A percentile compares a stretch with the other conserved stretches of the same genome.
phyloP scores from a whole-genome alignment of 495 filamentous ascomycete genomes.

The Parathielavia hyrcaniae region DNA sequence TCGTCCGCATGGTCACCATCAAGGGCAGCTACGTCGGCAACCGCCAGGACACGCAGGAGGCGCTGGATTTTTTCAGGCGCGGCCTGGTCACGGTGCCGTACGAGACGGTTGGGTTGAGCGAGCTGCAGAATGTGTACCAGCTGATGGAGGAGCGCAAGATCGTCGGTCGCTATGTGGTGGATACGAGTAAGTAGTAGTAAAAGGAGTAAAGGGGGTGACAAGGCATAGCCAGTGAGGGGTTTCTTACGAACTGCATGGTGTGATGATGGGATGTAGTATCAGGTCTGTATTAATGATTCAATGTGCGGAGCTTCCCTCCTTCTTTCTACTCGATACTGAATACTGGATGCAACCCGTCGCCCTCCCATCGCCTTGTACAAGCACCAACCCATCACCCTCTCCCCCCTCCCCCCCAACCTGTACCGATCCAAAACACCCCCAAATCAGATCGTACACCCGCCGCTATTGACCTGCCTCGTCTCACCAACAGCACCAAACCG shows the following conservation, averaged over 20 bases:
- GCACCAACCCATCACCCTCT: background rate
- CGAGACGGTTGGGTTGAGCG: constrained; percentile 71
- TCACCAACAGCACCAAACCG: constrained; percentile 57
- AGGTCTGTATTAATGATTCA: no score
- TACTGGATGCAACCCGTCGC: no score
- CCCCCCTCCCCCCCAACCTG: background rate
- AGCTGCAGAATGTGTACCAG: constrained; percentile 71
- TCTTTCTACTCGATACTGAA: no score
- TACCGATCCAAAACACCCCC: background rate
- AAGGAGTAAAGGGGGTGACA: background rate
- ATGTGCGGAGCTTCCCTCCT: no score
- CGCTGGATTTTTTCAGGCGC: constrained; percentile 77
- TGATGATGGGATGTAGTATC: background rate
- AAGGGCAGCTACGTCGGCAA: constrained; percentile 92
- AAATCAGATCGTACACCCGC: constrained; percentile 58
- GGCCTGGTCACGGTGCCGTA: constrained; percentile 81
- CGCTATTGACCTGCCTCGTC: constrained; percentile 67
- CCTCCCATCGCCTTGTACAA: no score
- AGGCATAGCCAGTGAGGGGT: background rate
- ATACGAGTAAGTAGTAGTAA: constrained; percentile 51
- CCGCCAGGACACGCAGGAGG: constrained; percentile 74
- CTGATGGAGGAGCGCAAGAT: constrained; percentile 72
- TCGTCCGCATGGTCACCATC: constrained; percentile 82
- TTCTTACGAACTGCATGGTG: background rate
- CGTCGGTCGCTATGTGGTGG: constrained; percentile 81